Percentiles rank a stretch among this genome's conserved stretches.
These are phyloP conservation scores for Apiosordaria backusii DNA, from an alignment of 495 filamentous ascomycete genomes.

Conservation along the genomic window DNA sequence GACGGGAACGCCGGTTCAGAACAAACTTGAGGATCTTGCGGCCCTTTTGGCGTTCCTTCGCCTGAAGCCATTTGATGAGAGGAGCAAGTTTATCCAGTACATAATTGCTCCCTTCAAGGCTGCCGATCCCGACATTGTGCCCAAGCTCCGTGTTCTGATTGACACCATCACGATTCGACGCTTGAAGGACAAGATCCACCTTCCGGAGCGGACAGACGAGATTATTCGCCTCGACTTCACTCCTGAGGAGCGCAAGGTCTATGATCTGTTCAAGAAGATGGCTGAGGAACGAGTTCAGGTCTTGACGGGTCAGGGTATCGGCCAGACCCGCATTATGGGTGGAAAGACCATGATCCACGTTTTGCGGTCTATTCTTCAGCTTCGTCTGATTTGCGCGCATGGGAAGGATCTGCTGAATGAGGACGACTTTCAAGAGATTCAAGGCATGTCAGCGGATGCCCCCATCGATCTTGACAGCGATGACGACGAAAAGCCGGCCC, in stretches of 20 bases:
- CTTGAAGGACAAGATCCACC: constrained; percentile 82
- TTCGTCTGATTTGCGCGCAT: constrained; percentile 87
- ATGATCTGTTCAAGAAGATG: constrained; percentile 54
- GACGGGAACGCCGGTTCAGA: constrained; percentile 88
- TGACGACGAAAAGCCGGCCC: constrained; percentile 50
- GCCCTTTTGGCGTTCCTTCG: constrained; percentile 88
- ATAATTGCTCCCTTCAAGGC: constrained; percentile 79
- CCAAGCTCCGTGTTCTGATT: constrained; percentile 84
- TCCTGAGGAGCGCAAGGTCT: constrained; percentile 49
- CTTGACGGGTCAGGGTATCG: constrained; percentile 41
- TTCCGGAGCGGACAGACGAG: constrained; percentile 70
- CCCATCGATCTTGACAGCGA: constrained; percentile 85
- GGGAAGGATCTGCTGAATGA: constrained; percentile 82
- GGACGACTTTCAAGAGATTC: constrained; percentile 71
- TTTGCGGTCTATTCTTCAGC: constrained; percentile 80
- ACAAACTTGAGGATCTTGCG: constrained; percentile 84
- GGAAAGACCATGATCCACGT: constrained; percentile 86
- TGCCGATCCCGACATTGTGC: constrained; percentile 74
- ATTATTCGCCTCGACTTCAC: constrained; percentile 60
- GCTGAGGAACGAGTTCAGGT: constrained; percentile 52
- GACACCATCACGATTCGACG: constrained; percentile 91
- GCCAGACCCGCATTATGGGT: constrained; percentile 60
- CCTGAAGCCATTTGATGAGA: constrained; percentile 81
- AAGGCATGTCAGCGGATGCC: constrained; percentile 72
- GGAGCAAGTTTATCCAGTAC: constrained; percentile 64